phyloP scores from a whole-genome alignment of 164 flowering plant species.

The Chimonanthus salicifolius region DNA sequence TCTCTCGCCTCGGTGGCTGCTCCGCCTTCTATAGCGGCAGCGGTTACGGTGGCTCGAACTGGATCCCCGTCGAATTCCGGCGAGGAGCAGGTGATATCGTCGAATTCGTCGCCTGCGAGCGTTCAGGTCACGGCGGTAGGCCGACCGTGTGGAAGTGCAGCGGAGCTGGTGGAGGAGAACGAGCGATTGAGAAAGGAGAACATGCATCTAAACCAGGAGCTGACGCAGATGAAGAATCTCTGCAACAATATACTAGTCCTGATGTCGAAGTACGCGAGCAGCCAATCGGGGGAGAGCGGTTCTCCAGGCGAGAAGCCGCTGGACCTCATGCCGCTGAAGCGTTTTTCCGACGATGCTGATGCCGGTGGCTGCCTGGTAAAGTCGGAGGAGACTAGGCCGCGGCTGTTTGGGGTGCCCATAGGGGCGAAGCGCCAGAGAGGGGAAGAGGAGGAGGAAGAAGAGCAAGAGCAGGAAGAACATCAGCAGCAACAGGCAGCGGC shows the following conservation, averaged over 20 bases:
- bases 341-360: slow-evolving; percentile 12
- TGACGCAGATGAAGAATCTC: slow-evolving; percentile 56
- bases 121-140: slow-evolving; percentile 1
- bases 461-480: slow-evolving; percentile 21
- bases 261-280: slow-evolving; percentile 48
- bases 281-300: slow-evolving; percentile 13
- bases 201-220: slow-evolving; percentile 43
- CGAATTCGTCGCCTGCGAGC: slow-evolving; percentile 35
- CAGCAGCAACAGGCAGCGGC: neutral
- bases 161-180: slow-evolving; percentile 72
- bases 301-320: slow-evolving; percentile 26
- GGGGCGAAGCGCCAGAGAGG: slow-evolving; percentile 53
- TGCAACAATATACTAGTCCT: slow-evolving; percentile 58
- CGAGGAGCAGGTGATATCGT: slow-evolving; percentile 63
- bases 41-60: slow-evolving; percentile 8
- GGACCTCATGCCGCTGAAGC: slow-evolving; percentile 38
- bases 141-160: slow-evolving; percentile 15
- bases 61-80: slow-evolving; percentile 57
- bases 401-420: slow-evolving; percentile 60
- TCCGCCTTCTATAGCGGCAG: slow-evolving; percentile 10
- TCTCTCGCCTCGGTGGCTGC: neutral
- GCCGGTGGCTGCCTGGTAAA: slow-evolving; percentile 11
- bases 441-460: slow-evolving; percentile 20
- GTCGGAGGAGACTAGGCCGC: slow-evolving; percentile 27
- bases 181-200: slow-evolving; percentile 70